These are phyloP conservation scores for Ceratobasidium sp. DNA, from an alignment of 1,284 basidiomycete species.

Conservation along the genomic window DNA sequence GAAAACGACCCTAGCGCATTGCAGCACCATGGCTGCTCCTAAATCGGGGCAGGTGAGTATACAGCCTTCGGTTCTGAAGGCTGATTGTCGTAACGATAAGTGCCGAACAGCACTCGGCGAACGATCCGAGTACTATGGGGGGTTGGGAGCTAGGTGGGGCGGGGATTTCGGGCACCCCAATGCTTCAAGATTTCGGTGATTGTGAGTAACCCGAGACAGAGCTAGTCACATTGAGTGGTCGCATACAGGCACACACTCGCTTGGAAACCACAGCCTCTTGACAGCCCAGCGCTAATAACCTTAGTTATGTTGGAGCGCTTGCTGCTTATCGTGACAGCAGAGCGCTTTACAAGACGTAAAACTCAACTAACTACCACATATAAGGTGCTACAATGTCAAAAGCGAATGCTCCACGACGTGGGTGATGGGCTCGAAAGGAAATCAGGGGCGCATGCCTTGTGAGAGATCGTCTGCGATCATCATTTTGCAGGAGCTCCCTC, in stretches of 20 bases:
- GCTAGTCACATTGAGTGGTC: no score
- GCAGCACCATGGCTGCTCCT: background rate
- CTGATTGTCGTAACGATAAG: background rate
- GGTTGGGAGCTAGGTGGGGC: no score
- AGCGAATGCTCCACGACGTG: slow-evolving; percentile 14
- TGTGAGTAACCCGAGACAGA: background rate
- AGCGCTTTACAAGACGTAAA: no score
- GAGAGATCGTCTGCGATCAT: background rate
- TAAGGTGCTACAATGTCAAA: no score
- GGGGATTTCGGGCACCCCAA: background rate
- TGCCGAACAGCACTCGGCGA: background rate
- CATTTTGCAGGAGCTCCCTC: background rate
- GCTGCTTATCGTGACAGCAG: no score
- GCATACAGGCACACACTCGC: no score
- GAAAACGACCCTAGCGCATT: background rate
- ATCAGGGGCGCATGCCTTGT: background rate
- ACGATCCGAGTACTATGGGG: background rate
- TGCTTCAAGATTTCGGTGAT: background rate
- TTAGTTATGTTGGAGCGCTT: no score
- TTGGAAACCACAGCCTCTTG: no score
- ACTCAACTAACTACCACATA: no score
- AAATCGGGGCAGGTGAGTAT: background rate
- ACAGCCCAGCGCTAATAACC: background rate
- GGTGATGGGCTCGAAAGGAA: background rate
- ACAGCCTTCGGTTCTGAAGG: background rate